Base-by-base conservation (phyloP, 2,329 filamentous ascomycete genomes). In the Lachnellula arida region DNA sequence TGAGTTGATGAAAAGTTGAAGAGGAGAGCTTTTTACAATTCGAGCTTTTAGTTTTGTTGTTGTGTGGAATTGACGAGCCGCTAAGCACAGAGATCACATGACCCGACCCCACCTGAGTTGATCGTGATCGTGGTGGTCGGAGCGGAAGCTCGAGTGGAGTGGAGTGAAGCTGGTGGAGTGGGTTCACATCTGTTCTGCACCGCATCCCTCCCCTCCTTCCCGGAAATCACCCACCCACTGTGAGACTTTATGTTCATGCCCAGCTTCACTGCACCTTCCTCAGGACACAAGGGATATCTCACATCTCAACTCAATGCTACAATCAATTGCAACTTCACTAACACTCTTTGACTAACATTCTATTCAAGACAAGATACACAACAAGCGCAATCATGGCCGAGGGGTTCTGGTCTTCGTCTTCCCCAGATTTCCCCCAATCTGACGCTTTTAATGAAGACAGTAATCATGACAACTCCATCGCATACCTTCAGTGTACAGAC, bases 1-100 rank as follows among this genome's bases (percentile, higher is more conserved):
- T 55, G 53, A 47, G 49, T 46, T 49, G 49, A 37, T 51, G 51
- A 56, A 48, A 46, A 37, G 37, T 47, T 35, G 48, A 42, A 37
- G 40, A 28, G 25, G 43, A 58, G 47, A 47, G n/a, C 32, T 22
- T n/a, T 19, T n/a, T 19, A 2, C 2, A 19, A 19, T 17, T 11
- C 11, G 28, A 23, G 46, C n/a, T 34, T 28, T 23, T n/a, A 49
- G 42, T 23, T 44, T 40, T 49, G 17, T 22, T 22, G 22, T 44
- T 51, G 46, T 32, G 23, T 17, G 23, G 22, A 49, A 32, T 23
- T 49, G 46, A n/a, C 22, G 34, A 34, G 17, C 32, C 46, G 25
- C 46, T 34, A 49, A 44, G 23, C 35, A 15, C 3, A 49, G 2
- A 0, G 3, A 32, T 32, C 28, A 32, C 28, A 32, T 32, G 28